Evolutionary conservation across 805 yeast species (phyloP).

Genomic region (Candida taoyuanica): DNA sequence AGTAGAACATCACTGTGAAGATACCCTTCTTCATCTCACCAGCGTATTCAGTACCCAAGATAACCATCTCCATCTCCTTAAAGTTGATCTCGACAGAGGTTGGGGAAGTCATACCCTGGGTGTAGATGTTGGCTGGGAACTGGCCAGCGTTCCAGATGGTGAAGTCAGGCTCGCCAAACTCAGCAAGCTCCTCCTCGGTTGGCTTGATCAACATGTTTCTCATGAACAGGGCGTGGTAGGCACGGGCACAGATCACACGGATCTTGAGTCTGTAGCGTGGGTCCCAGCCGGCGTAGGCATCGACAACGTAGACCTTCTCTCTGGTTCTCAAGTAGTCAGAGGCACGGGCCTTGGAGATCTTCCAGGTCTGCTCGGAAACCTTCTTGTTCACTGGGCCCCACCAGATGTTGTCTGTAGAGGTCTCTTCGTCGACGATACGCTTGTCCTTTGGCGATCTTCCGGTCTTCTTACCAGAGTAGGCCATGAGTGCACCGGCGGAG

Average conservation of each 20-base stretch:
- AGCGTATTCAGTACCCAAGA: slow-evolving; percentile 97
- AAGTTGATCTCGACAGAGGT: slow-evolving; percentile 96
- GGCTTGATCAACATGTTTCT: slow-evolving; percentile 97
- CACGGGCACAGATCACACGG: slow-evolving; percentile 95
- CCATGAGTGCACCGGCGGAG: slow-evolving; percentile 91
- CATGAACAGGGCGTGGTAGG: slow-evolving; percentile 97
- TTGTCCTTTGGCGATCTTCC: slow-evolving; percentile 99
- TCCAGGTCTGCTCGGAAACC: slow-evolving; percentile 92
- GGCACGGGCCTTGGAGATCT: slow-evolving; percentile 92
- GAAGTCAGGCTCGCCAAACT: slow-evolving; percentile 96
- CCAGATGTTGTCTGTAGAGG: slow-evolving; percentile 84
- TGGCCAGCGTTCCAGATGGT: slow-evolving; percentile 98
- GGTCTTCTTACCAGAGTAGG: slow-evolving; percentile 92
- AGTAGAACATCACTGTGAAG: slow-evolving; percentile 97
- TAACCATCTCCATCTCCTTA: slow-evolving; percentile 98
- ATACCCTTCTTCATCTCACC: slow-evolving; percentile 99
- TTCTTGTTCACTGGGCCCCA: slow-evolving; percentile 99
- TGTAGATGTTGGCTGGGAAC: slow-evolving; percentile 95
- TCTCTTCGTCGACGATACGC: slow-evolving; percentile 92
- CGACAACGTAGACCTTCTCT: slow-evolving; percentile 89
- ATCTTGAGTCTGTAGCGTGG: slow-evolving; percentile 95
- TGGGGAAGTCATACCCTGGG: slow-evolving; percentile 95
- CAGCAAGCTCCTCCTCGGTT: slow-evolving; percentile 77
- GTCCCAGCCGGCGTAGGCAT: slow-evolving; percentile 99
- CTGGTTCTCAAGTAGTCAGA: slow-evolving; percentile 94